phyloP scores from a whole-genome alignment of 371 early-diverging fungal genomes.

The Lichtheimia ramosa region DNA sequence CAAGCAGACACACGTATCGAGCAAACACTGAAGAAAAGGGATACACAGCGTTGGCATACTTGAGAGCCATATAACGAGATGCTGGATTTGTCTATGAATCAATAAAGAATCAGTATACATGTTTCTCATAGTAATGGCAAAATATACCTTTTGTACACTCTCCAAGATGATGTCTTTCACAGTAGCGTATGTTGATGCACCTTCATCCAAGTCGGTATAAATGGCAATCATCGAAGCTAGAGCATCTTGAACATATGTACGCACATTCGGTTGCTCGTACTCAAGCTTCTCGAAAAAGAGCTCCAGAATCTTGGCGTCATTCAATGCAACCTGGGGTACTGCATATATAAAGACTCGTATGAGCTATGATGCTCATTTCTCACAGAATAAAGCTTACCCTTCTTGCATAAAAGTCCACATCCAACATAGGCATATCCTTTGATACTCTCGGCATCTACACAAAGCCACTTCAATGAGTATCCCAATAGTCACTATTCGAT shows the following conservation, averaged over 20 bases:
- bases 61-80: constrained; percentile 60
- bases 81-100: constrained; percentile 30
- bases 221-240: constrained; percentile 79
- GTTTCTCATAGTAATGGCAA: not conserved
- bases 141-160: constrained; percentile 66
- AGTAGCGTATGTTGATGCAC: constrained; percentile 37
- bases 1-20: constrained; percentile 77
- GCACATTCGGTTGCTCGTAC: constrained; percentile 65
- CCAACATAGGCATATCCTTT: constrained; percentile 86
- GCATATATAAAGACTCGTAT: not conserved
- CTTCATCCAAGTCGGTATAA: constrained; percentile 47
- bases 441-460: constrained; percentile 63
- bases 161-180: constrained; percentile 53
- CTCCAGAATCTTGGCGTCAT: constrained; percentile 61
- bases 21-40: constrained; percentile 73
- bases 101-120: not conserved
- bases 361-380: not conserved
- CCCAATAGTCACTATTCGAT: not conserved
- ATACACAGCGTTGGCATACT: constrained; percentile 75
- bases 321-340: constrained; percentile 67
- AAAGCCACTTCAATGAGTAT: not conserved
- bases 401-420: constrained; percentile 72
- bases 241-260: constrained; percentile 80
- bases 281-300: constrained; percentile 71
- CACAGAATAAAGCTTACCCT: constrained; percentile 48